A percentile compares a stretch with the other conserved stretches of the same genome.
phyloP scores from a whole-genome alignment of 2,329 filamentous ascomycete genomes.

The Exutisphaerella laricina region DNA sequence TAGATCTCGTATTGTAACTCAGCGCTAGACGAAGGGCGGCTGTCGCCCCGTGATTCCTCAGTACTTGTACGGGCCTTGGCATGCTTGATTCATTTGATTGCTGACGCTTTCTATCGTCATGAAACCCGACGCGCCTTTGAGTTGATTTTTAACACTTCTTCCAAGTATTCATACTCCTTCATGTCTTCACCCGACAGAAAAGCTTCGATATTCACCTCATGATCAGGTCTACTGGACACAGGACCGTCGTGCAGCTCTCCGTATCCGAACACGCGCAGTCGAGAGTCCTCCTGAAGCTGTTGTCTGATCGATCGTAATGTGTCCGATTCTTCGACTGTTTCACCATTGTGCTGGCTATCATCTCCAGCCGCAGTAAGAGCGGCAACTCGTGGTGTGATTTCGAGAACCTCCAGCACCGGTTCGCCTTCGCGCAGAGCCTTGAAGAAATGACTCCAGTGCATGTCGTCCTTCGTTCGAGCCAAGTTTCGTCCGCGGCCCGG shows the following conservation, averaged over 20 bases:
- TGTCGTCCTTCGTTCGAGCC: not conserved
- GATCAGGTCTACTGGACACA: not conserved
- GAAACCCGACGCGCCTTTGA: not conserved
- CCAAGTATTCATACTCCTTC: not conserved
- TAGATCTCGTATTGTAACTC: too few species aligned
- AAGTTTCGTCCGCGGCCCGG: not conserved
- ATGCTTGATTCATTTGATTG: too few species aligned
- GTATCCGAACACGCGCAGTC: not conserved
- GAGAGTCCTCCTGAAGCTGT: not conserved
- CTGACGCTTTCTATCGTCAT: not conserved
- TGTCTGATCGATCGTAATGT: not conserved
- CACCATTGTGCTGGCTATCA: too few species aligned
- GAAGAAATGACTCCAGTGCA: not conserved
- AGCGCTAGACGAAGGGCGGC: too few species aligned
- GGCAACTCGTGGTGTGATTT: not conserved
- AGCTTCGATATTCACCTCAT: constrained; percentile 1
- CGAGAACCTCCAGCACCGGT: not conserved
- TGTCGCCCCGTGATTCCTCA: too few species aligned
- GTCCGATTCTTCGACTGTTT: not conserved
- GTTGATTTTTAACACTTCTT: not conserved
- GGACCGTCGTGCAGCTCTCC: not conserved
- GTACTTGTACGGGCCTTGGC: too few species aligned
- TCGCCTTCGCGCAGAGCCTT: not conserved
- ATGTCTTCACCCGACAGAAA: not conserved
- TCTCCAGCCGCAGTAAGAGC: not conserved